A percentile compares a stretch with the other conserved stretches of the same genome.
Conservation (phyloP, 192 early-diverging fungal species). For the Coemansia sp. region DNA sequence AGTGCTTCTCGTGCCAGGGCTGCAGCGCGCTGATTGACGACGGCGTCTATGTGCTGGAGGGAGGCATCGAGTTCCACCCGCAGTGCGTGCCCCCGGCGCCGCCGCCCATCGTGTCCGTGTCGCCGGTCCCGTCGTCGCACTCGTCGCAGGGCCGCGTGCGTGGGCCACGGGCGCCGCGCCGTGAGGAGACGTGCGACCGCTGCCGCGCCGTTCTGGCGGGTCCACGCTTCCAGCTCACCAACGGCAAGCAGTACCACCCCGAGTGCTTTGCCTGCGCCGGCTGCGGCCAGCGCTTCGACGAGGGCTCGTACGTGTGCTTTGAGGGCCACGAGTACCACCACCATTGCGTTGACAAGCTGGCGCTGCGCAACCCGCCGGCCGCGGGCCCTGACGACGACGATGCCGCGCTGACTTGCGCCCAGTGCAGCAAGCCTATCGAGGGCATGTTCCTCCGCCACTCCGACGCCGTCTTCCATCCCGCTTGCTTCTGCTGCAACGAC, state of each 20-base stretch:
- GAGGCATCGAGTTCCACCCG: conserved; percentile 42
- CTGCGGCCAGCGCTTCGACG: conserved; percentile 48
- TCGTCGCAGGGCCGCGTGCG: conserved; percentile 16
- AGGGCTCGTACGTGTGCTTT: conserved; percentile 54
- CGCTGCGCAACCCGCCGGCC: background rate
- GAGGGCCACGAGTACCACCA: conserved; percentile 54
- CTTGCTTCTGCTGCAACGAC: conserved; percentile 49
- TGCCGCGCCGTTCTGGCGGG: conserved; percentile 35
- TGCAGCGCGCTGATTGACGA: conserved; percentile 50
- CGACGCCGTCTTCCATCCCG: conserved; percentile 39
- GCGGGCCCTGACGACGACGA: background rate
- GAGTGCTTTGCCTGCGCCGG: conserved; percentile 53
- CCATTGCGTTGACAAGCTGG: conserved; percentile 45
- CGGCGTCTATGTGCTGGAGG: conserved; percentile 51
- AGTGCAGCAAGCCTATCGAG: conserved; percentile 34
- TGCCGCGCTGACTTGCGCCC: conserved; percentile 22
- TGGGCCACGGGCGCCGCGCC: conserved; percentile 27
- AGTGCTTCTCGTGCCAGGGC: conserved; percentile 52
- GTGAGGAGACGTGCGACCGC: conserved; percentile 41
- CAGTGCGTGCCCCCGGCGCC: conserved; percentile 47
- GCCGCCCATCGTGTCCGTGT: conserved; percentile 44
- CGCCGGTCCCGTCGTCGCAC: conserved; percentile 26
- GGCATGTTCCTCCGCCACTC: conserved; percentile 47
- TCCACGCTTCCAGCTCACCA: conserved; percentile 53
- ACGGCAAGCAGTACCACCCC: conserved; percentile 54